phyloP scores from a whole-genome alignment of 1,284 basidiomycete species.

The Sanguinoderma infundibulare region DNA sequence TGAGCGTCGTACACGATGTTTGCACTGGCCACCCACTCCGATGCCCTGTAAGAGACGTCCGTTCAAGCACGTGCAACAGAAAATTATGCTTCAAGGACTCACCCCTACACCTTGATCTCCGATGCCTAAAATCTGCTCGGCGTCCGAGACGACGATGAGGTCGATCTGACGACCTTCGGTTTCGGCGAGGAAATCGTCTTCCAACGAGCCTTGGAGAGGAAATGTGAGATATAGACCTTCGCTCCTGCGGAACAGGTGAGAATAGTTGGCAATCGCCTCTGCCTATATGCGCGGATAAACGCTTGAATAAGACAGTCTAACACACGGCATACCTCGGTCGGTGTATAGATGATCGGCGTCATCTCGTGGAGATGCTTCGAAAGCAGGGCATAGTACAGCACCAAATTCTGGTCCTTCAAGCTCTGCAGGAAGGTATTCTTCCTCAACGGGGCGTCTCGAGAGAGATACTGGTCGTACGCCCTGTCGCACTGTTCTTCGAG shows the following conservation, averaged over 20 bases:
- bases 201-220: constrained; percentile 71
- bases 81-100: constrained; percentile 22
- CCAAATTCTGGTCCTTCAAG: constrained; percentile 77
- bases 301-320: not conserved
- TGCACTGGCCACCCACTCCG: constrained; percentile 39
- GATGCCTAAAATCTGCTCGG: constrained; percentile 84
- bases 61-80: not conserved
- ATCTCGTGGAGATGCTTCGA: constrained; percentile 70
- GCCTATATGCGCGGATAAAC: constrained; percentile 44
- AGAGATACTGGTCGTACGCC: constrained; percentile 69
- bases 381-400: constrained; percentile 73
- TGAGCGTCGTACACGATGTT: not conserved
- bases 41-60: constrained; percentile 43
- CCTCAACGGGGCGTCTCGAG: constrained; percentile 51
- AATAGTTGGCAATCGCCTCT: constrained; percentile 81
- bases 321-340: constrained; percentile 54
- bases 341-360: constrained; percentile 78
- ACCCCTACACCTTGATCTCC: constrained; percentile 78
- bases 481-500: constrained; percentile 78
- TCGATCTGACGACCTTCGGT: constrained; percentile 65
- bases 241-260: constrained; percentile 78
- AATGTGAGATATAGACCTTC: constrained; percentile 74
- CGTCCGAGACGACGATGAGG: constrained; percentile 82
- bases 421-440: constrained; percentile 78
- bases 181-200: constrained; percentile 74